Percentiles rank a stretch among this genome's conserved stretches.
Evolutionary conservation across 1,284 basidiomycete genomes (phyloP).

Genomic region (Paramarasmius palmivorus): DNA sequence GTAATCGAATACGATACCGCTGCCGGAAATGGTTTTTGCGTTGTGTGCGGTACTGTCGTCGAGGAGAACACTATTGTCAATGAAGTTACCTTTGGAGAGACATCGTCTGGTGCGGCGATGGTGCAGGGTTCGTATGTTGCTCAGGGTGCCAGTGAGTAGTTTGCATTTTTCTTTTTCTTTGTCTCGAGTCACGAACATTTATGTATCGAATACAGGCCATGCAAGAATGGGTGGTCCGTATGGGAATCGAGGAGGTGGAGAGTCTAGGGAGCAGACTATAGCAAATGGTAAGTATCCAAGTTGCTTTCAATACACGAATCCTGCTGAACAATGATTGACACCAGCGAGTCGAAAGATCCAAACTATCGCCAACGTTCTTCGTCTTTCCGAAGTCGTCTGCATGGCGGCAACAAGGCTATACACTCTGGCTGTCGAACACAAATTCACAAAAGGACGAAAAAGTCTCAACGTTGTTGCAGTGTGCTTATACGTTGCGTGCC

Average conservation of each 20-base stretch:
- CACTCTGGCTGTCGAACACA: slow-evolving; percentile 91
- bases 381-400: slow-evolving; percentile 78
- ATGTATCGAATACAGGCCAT: slow-evolving; percentile 52
- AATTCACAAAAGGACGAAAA: slow-evolving; percentile 91
- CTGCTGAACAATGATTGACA: background rate
- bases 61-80: slow-evolving; percentile 96
- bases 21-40: slow-evolving; percentile 83
- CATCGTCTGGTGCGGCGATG: slow-evolving; percentile 88
- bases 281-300: slow-evolving; percentile 66
- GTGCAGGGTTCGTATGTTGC: slow-evolving; percentile 96
- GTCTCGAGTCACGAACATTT: slow-evolving; percentile 6
- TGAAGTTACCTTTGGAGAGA: slow-evolving; percentile 94
- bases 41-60: slow-evolving; percentile 84
- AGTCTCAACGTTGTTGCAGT: slow-evolving; percentile 93
- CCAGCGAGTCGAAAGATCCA: slow-evolving; percentile 82
- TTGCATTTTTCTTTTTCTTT: slow-evolving; percentile 2
- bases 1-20: slow-evolving; percentile 82
- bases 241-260: slow-evolving; percentile 72
- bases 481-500: slow-evolving; percentile 93
- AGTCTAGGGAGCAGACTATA: slow-evolving; percentile 88
- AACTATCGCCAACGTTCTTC: slow-evolving; percentile 77
- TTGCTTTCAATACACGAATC: background rate
- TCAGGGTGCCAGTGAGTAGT: slow-evolving; percentile 86
- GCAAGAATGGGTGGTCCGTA: slow-evolving; percentile 80
- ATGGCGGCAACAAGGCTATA: slow-evolving; percentile 88